Percentiles rank a stretch among this genome's conserved stretches.
phyloP scores from a whole-genome alignment of 2,329 filamentous ascomycete genomes.

The Fusarium sp. region DNA sequence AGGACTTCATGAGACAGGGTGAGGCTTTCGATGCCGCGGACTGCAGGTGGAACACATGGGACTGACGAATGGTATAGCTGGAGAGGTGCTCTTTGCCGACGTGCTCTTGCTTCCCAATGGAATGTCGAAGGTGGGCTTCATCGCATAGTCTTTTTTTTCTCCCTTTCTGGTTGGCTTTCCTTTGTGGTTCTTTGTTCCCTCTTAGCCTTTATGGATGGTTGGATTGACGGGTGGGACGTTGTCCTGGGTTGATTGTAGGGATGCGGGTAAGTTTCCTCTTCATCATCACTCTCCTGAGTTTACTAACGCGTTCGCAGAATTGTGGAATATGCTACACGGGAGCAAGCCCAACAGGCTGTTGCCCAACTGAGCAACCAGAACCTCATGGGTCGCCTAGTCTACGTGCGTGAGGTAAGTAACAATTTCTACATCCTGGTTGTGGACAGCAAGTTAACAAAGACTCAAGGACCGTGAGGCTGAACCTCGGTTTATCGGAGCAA shows the following conservation, averaged over 20 bases:
- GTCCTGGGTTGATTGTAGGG: slow-evolving; percentile 94
- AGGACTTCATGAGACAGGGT: slow-evolving; percentile 99
- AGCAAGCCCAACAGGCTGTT: slow-evolving; percentile 98
- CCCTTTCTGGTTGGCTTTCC: slow-evolving; percentile 82
- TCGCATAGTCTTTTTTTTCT: slow-evolving; percentile 82
- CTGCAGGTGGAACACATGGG: slow-evolving; percentile 49
- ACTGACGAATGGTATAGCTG: slow-evolving; percentile 76
- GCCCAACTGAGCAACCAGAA: slow-evolving; percentile 99
- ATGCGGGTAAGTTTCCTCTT: slow-evolving; percentile 88
- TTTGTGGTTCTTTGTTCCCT: slow-evolving; percentile 77
- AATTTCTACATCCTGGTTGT: no score
- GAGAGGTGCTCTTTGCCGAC: slow-evolving; percentile 99
- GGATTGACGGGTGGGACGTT: slow-evolving; percentile 98
- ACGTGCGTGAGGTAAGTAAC: slow-evolving; percentile 91
- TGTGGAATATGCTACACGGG: slow-evolving; percentile 99
- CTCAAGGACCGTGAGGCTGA: slow-evolving; percentile 94
- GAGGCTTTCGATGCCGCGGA: slow-evolving; percentile 60
- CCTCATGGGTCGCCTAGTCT: slow-evolving; percentile 97
- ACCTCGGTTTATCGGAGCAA: slow-evolving; percentile 90
- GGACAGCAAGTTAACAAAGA: neutral
- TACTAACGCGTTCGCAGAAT: slow-evolving; percentile 74
- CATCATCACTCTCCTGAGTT: neutral
- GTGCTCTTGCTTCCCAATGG: slow-evolving; percentile 99
- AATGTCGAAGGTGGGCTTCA: slow-evolving; percentile 99
- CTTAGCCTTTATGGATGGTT: slow-evolving; percentile 86